phyloP scores from a whole-genome alignment of 768 basidiomycete genomes.

The Leccinum longicurvipes region DNA sequence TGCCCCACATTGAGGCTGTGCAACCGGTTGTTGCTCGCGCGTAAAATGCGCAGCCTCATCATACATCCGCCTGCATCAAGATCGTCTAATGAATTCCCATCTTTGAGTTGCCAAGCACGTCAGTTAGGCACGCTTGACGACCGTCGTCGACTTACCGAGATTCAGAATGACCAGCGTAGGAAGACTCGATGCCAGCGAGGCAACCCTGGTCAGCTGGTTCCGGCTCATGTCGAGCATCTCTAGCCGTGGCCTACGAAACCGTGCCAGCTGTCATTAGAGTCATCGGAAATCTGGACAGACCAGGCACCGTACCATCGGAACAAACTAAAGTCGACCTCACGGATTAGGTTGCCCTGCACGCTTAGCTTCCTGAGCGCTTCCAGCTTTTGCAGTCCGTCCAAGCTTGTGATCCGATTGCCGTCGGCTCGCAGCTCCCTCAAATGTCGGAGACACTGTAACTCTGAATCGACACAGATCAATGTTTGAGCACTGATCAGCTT shows the following conservation, averaged over 20 bases:
- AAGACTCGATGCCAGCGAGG: conserved; percentile 54
- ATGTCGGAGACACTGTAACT: conserved; percentile 79
- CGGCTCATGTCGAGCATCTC: conserved; percentile 82
- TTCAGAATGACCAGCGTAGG: conserved; percentile 70
- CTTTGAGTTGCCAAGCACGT: conserved; percentile 39
- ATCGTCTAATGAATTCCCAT: conserved; percentile 63
- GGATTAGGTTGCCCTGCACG: conserved; percentile 69
- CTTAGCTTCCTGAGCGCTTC: conserved; percentile 83
- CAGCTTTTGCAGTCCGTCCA: conserved; percentile 77
- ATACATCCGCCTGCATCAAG: conserved; percentile 56
- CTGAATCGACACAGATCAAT: conserved; percentile 40
- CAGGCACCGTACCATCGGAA: conserved; percentile 58
- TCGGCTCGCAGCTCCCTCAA: conserved; percentile 90
- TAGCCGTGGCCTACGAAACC: conserved; percentile 46
- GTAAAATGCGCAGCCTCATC: conserved; percentile 76
- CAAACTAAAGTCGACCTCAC: conserved; percentile 53
- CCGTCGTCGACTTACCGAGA: conserved; percentile 60
- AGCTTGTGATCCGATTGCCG: conserved; percentile 68
- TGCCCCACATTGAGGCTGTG: conserved; percentile 57
- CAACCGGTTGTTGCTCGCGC: conserved; percentile 80
- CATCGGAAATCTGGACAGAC: conserved; percentile 5
- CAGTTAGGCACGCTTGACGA: conserved; percentile 14
- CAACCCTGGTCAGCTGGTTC: conserved; percentile 61
- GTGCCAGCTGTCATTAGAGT: conserved; percentile 9
- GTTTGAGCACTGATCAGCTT: background rate